phyloP scores from a whole-genome alignment of 768 basidiomycete genomes.

The Serpula lacrymans region DNA sequence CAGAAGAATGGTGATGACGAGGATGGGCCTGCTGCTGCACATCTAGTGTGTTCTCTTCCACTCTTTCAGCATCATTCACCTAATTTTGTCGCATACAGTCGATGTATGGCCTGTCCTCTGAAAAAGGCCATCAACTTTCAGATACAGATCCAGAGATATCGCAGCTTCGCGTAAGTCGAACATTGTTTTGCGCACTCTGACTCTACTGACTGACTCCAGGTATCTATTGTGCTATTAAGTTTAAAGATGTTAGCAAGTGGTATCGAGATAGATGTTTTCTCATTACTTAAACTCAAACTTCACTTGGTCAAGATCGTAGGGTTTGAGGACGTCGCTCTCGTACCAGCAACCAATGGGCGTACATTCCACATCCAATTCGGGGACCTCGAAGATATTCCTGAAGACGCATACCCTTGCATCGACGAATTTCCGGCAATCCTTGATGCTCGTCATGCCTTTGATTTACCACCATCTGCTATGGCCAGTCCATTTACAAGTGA shows the following conservation, averaged over 20 bases:
- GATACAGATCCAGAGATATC: constrained; percentile 44
- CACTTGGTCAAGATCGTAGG: constrained; percentile 48
- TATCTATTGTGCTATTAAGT: constrained; percentile 52
- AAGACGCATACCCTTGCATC: constrained; percentile 50
- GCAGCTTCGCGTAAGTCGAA: constrained; percentile 39
- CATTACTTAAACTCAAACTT: constrained; percentile 58
- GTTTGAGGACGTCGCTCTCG: constrained; percentile 47
- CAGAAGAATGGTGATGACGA: constrained; percentile 35
- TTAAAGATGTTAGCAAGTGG: constrained; percentile 69
- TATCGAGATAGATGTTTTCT: constrained; percentile 46
- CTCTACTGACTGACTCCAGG: constrained; percentile 31
- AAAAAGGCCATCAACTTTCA: constrained; percentile 9
- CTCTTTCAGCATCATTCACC: background rate
- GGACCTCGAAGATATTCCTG: constrained; percentile 39
- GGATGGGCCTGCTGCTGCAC: constrained; percentile 37
- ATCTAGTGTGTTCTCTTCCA: constrained; percentile 32
- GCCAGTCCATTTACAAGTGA: constrained; percentile 35
- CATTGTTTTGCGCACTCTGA: background rate
- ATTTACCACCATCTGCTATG: constrained; percentile 47
- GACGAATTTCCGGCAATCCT: constrained; percentile 54
- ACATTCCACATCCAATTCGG: constrained; percentile 54
- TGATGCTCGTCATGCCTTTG: constrained; percentile 52
- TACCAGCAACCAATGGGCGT: constrained; percentile 45
- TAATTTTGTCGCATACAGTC: constrained; percentile 29
- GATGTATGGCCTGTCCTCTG: constrained; percentile 40